These are phyloP conservation scores for Exophiala sp. DNA, from an alignment of 2,329 filamentous ascomycete genomes.

Conservation along the genomic window DNA sequence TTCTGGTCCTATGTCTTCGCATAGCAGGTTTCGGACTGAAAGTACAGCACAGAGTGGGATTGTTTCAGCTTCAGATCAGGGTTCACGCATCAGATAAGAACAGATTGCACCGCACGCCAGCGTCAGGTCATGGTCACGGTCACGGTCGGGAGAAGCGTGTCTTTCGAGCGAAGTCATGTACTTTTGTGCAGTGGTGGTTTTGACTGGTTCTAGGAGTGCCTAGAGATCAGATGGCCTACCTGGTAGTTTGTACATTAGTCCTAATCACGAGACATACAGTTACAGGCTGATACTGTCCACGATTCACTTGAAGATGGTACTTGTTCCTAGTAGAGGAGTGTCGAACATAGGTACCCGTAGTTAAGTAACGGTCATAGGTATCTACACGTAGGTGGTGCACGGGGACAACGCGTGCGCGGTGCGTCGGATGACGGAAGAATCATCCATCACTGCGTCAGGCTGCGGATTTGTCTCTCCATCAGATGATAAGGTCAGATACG, in stretches of 20 bases:
- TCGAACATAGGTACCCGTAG: too few relatives aligned
- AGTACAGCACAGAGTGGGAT: conserved; percentile 14
- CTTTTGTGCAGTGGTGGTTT: conserved; percentile 52
- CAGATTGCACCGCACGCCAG: conserved; percentile 7
- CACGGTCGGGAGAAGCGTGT: conserved; percentile 52
- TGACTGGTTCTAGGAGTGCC: conserved; percentile 5
- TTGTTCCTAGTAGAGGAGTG: too few relatives aligned
- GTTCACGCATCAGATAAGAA: conserved; percentile 1
- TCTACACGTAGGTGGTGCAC: too few relatives aligned
- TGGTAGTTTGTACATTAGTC: conserved; percentile 24
- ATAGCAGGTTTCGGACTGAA: conserved; percentile 24
- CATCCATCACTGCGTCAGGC: too few relatives aligned
- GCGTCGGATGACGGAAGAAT: neutral
- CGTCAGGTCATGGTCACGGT: conserved; percentile 7
- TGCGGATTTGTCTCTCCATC: neutral
- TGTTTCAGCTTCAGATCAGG: conserved; percentile 10
- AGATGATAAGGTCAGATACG: neutral
- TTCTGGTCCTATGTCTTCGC: conserved; percentile 11
- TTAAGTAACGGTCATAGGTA: too few relatives aligned
- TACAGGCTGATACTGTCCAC: conserved; percentile 9
- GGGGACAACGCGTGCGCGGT: neutral
- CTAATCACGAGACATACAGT: conserved; percentile 12
- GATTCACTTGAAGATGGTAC: conserved; percentile 3
- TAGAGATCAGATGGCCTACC: conserved; percentile 2
- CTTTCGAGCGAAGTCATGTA: conserved; percentile 92